Base-by-base conservation (phyloP, 2,329 filamentous ascomycete species). In the Venturia carpophila region DNA sequence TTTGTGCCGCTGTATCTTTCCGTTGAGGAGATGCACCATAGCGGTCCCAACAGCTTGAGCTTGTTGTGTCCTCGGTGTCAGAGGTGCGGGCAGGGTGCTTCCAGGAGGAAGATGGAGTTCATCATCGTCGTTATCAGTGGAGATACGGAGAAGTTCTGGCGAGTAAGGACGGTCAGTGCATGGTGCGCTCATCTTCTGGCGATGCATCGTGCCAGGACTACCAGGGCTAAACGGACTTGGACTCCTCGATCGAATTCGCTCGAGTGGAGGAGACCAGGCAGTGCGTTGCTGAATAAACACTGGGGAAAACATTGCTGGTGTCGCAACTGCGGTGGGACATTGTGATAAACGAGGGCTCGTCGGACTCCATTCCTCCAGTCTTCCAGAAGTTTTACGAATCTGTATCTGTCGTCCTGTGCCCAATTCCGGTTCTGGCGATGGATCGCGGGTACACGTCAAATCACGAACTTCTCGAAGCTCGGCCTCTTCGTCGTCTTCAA, bases 111-210 rank as follows among this genome's bases (percentile, higher is more conserved):
- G 49, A 56, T 30, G 24, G 6, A 37, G 49, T 30, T 6, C 30
- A 56, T 56, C 49, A 19, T 34, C 13, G 30, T 15, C 30, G 24
- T 24, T 17, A 19, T 56, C 49, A 5, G 49, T 56, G 27, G 49
- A 56, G 24, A 56, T 56, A 1, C 15, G 49, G 49, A 34, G 49
- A 17, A 24, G 24, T 17, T 56, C 49, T 15, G 49, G 49, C 13
- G 30, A 34, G 13, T 34, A 68, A 66, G 39, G 39, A 41, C 39
- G 39, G 39, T 52, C 47, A 11, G 21, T 21, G 11, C 3, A 52
- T 27, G 47, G 47, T 9, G 47, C 21, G n/a, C 37, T 58, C 52
- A 58, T 37, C 21, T 37, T 58, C 52, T 37, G 19, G 1, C 30
- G 52, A 58, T 37, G 30, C 19, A 37, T 37, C 3, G 52, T 27